Base-by-base conservation (phyloP, 805 yeast species). In the Ascoidea tarda region DNA sequence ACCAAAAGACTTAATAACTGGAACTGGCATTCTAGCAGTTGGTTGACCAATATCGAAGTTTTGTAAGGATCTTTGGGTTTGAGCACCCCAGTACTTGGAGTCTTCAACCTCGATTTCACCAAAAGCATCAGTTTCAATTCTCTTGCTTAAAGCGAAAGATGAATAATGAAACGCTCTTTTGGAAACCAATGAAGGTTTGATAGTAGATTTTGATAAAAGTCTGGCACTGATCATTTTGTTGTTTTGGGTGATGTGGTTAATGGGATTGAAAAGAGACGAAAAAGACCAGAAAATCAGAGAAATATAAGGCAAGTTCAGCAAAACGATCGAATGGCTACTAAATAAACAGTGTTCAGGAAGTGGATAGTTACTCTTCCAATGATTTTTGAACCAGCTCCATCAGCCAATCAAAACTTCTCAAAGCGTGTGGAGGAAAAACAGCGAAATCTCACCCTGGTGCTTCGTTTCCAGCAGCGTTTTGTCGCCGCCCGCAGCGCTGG, bases 11-110 rank as follows among this genome's bases (percentile, higher is more conserved):
- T 76, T 78, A 60, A 93, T 82, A 53, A 93, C 77, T 33, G 98
- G 96, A 60, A 80, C 81, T 52, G 98, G 98, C 84, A 91, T 83
- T 57, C 78, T 77, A 66, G 93, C 98, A 60, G 89, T 80, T 16
- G 77, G 75, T 54, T 97, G 97, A 59, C 99, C 99, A 63, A 93
- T 93, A 70, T 89, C 86, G 77, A 93, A 93, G 78, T 93, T 93
- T 70, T 82, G 84, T 60, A 81, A 77, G 21, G 98, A 90, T 71
- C 98, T 81, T 64, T 86, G 90, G 57, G 99, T 93, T 73, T 93
- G 99, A 48, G 98, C 98, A 56, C 99, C 99, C 91, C 96, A 91
- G 77, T 91, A 91, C 68, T 79, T 82, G 62, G 86, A 77, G 58
- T 79, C 72, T 55, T 87, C 89, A 51, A 91, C 99, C 66, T 89